Percentiles rank a stretch among this genome's conserved stretches.
Conservation (phyloP, 108 stramenopile species). For the Phaeodactylum tricornutum region DNA sequence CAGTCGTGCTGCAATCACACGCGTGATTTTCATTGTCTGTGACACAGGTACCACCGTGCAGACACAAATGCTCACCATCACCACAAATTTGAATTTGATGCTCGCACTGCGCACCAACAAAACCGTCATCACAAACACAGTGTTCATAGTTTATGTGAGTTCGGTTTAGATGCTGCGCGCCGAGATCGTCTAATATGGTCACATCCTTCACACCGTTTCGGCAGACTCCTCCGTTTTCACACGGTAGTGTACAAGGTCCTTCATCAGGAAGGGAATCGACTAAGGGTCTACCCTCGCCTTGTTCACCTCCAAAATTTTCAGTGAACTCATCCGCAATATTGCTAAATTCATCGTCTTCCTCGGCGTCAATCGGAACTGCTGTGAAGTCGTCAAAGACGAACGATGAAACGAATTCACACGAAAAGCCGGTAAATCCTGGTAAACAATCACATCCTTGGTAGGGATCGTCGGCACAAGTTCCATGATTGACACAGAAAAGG, state of each 20-base stretch:
- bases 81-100: slow-evolving; percentile 22
- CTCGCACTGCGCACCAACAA: slow-evolving; percentile 17
- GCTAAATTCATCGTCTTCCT: too few species aligned
- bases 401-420: slow-evolving; percentile 34
- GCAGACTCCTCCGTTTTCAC: slow-evolving; percentile 23
- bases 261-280: too few species aligned
- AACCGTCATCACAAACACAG: slow-evolving; percentile 43
- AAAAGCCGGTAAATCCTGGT: slow-evolving; percentile 21
- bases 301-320: too few species aligned
- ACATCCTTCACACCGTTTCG: slow-evolving; percentile 24
- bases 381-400: too few species aligned
- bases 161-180: slow-evolving; percentile 6
- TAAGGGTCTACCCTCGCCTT: too few species aligned
- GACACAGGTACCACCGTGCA: slow-evolving; percentile 36
- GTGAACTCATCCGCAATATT: too few species aligned
- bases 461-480: not conserved
- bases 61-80: slow-evolving; percentile 22
- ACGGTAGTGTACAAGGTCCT: slow-evolving; percentile 12
- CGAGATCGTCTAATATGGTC: slow-evolving; percentile 2
- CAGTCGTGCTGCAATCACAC: slow-evolving; percentile 33
- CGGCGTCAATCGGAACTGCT: too few species aligned
- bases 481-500: slow-evolving; percentile 13
- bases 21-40: slow-evolving; percentile 9
- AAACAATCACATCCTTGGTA: slow-evolving; percentile 16
- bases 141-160: slow-evolving; percentile 24